phyloP scores from a whole-genome alignment of 1,284 basidiomycete genomes.

The Pholiota adiposa region DNA sequence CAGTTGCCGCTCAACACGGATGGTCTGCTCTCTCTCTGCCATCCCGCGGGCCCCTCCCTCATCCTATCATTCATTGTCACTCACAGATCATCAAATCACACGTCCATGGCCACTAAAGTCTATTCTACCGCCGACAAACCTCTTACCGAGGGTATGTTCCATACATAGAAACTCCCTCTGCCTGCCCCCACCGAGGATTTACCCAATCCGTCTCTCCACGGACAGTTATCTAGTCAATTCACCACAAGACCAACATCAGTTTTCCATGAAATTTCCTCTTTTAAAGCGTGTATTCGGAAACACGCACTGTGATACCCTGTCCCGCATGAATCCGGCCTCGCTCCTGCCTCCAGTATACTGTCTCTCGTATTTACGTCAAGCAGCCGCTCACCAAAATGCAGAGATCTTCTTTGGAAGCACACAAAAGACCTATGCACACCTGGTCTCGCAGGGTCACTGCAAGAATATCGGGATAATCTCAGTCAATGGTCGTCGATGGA shows the following conservation, averaged over 20 bases:
- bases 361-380: slow-evolving; percentile 4
- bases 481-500: background rate
- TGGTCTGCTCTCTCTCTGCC: too few relatives aligned
- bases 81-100: slow-evolving; percentile 25
- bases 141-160: slow-evolving; percentile 15
- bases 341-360: slow-evolving; percentile 3
- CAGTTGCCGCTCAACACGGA: background rate
- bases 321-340: slow-evolving; percentile 10
- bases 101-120: slow-evolving; percentile 12
- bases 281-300: slow-evolving; percentile 18
- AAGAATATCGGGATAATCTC: background rate
- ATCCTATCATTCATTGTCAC: slow-evolving; percentile 25
- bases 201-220: slow-evolving; percentile 17
- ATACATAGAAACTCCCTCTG: slow-evolving; percentile 2
- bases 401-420: slow-evolving; percentile 1
- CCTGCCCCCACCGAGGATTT: slow-evolving; percentile 15
- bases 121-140: slow-evolving; percentile 20
- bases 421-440: background rate
- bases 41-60: too few relatives aligned
- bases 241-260: slow-evolving; percentile 1
- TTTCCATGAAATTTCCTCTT: slow-evolving; percentile 2
- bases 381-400: background rate
- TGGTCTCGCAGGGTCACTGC: slow-evolving; percentile 3
- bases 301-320: slow-evolving; percentile 16
- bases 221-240: slow-evolving; percentile 9